Evolutionary conservation across 2,329 filamentous ascomycete genomes (phyloP).

Genomic region (Pseudopithomyces chartarum): DNA sequence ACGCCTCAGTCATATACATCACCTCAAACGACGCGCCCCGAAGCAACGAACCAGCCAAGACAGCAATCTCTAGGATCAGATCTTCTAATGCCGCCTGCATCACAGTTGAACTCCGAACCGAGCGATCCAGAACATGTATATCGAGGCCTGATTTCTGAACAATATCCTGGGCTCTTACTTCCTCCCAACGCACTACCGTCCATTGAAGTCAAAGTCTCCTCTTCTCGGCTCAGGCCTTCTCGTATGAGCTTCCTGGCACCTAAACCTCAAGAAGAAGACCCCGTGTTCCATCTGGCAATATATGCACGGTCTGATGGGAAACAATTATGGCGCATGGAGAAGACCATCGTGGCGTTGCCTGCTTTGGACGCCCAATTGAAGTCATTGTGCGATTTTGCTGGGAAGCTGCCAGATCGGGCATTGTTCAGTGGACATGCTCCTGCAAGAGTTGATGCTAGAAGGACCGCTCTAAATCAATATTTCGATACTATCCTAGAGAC

Average conservation of each 20-base stretch:
- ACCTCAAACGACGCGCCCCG: slow-evolving; percentile 49
- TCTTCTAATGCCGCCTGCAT: slow-evolving; percentile 35
- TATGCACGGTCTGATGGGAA: slow-evolving; percentile 74
- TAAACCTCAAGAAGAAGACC: slow-evolving; percentile 84
- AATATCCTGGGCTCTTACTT: slow-evolving; percentile 83
- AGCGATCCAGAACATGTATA: slow-evolving; percentile 62
- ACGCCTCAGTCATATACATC: slow-evolving; percentile 68
- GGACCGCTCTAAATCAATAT: slow-evolving; percentile 80
- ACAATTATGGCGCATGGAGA: slow-evolving; percentile 94
- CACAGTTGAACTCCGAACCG: slow-evolving; percentile 41
- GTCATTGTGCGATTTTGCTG: slow-evolving; percentile 71
- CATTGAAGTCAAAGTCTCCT: slow-evolving; percentile 84
- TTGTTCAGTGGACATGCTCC: slow-evolving; percentile 93
- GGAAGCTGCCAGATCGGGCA: slow-evolving; percentile 79
- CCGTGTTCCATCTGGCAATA: slow-evolving; percentile 89
- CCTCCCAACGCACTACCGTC: slow-evolving; percentile 87
- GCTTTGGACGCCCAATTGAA: slow-evolving; percentile 82
- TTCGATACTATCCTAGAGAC: slow-evolving; percentile 85
- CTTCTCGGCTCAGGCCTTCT: slow-evolving; percentile 92
- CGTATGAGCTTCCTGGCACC: slow-evolving; percentile 81
- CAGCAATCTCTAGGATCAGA: slow-evolving; percentile 24
- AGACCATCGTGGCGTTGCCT: slow-evolving; percentile 81
- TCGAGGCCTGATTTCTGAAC: slow-evolving; percentile 79
- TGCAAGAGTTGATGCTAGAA: slow-evolving; percentile 86
- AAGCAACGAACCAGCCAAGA: slow-evolving; percentile 37